A percentile compares a stretch with the other conserved stretches of the same genome.
phyloP scores from a whole-genome alignment of 2,329 filamentous ascomycete species.

The Claviceps sp. region DNA sequence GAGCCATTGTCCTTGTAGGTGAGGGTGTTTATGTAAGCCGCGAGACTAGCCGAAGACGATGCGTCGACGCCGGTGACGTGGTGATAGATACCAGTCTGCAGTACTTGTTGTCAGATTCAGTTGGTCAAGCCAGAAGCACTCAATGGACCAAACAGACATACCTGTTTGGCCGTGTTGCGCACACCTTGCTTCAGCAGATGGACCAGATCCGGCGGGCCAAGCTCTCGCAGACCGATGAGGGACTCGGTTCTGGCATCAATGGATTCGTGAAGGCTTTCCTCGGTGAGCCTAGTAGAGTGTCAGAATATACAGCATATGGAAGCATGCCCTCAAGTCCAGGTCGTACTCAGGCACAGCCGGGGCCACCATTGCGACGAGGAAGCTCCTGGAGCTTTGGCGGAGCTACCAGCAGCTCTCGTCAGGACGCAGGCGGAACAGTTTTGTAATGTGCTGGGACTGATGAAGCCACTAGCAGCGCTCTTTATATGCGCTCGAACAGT shows the following conservation, averaged over 20 bases:
- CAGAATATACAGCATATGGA: conserved; percentile 7
- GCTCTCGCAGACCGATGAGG: conserved; percentile 71
- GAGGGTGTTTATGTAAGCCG: conserved; percentile 95
- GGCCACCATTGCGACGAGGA: conserved; percentile 46
- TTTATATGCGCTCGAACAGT: not conserved
- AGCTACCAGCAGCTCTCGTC: not conserved
- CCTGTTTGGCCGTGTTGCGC: conserved; percentile 43
- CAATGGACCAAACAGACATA: conserved; percentile 13
- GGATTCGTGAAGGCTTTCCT: conserved; percentile 83
- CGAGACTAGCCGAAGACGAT: conserved; percentile 90
- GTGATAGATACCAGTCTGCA: conserved; percentile 81
- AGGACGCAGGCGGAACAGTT: not conserved
- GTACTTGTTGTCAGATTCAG: conserved; percentile 8
- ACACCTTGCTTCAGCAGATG: conserved; percentile 72
- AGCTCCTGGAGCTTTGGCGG: conserved; percentile 1
- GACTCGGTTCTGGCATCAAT: conserved; percentile 88
- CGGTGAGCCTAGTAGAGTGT: conserved; percentile 57
- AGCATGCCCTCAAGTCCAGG: not conserved
- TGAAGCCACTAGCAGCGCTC: not conserved
- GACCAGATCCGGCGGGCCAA: conserved; percentile 89
- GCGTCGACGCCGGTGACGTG: conserved; percentile 96
- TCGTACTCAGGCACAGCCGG: conserved; percentile 64
- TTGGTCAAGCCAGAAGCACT: not conserved
- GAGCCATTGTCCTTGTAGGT: conserved; percentile 80
- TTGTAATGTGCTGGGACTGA: not conserved